Base-by-base conservation (phyloP, 495 filamentous ascomycete species). In the Hypoxylon intermedium region DNA sequence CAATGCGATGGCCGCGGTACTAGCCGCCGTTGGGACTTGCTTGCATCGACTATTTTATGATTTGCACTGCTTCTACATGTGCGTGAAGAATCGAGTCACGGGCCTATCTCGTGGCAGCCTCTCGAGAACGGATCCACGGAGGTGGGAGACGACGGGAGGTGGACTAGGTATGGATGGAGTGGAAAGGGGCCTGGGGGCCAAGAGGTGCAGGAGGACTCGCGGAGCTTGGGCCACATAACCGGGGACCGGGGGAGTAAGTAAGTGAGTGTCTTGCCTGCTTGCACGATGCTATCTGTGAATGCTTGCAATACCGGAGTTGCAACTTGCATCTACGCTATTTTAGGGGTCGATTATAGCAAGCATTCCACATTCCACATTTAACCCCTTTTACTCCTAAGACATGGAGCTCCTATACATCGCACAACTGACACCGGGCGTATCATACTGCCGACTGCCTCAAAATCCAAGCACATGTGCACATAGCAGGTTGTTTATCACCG, bases 1-100 rank as follows among this genome's bases (percentile, higher is more conserved):
- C 54, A 64, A 64, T 54, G 31, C 54, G 43, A 19, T 64, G 60
- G 48, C 28, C 33, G 44, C 60, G 53, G 60, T 50, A 58, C 43
- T 37, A 64, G 37, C 48, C 53, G 54, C 37, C 44, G 42, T 54
- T 49, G 30, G 37, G 44, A 23, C 53, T 63, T 63, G 40, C 60
- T 46, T 58, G 60, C 53, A 58, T 58, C 60, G 53, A 63, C 47
- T 26, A 58, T 41, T 63, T 53, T 44, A 58, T 63, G 53, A 43
- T 58, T 58, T 58, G 53, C 60, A 58, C 60, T 23, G 16, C 38
- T 20, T 19, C 19, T n/a, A 28, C 26, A 48, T 34, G 30, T 13
- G 16, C 45, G 16, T 48, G 43, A 46, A 36, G 45, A 36, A 3
- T 34, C 11, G 16, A 48, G 11, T 44, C 42, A 41, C 26, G 37